A percentile compares a stretch with the other conserved stretches of the same genome.
Conservation (phyloP, 768 basidiomycete species). For the Mycena venus region DNA sequence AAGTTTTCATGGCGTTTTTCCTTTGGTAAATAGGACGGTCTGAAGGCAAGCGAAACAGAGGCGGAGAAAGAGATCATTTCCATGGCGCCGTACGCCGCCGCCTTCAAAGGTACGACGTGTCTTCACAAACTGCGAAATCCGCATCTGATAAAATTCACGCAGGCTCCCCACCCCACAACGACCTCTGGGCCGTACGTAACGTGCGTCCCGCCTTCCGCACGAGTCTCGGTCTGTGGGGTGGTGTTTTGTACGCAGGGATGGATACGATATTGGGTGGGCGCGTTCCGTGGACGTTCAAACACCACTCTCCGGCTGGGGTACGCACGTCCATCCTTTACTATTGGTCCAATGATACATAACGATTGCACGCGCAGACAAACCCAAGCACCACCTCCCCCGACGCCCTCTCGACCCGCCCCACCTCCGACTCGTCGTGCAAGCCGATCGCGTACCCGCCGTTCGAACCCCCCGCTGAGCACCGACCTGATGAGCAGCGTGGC, state of each 20-base stretch:
- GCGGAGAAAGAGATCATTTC: too few species aligned
- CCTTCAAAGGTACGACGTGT: too few species aligned
- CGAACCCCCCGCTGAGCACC: conserved; percentile 90
- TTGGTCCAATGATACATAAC: too few species aligned
- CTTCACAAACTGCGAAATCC: too few species aligned
- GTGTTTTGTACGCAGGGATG: conserved; percentile 89
- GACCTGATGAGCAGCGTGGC: conserved; percentile 93
- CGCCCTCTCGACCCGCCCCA: conserved; percentile 78
- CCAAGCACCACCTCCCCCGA: conserved; percentile 59
- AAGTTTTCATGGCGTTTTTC: too few species aligned
- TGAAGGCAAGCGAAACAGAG: too few species aligned
- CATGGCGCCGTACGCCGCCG: conserved; percentile 66
- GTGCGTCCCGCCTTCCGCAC: conserved; percentile 91
- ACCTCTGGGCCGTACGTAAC: conserved; percentile 93
- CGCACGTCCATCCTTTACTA: neutral
- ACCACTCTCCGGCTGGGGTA: conserved; percentile 44
- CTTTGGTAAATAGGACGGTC: too few species aligned
- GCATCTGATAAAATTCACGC: too few species aligned
- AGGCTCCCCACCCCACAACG: too few species aligned
- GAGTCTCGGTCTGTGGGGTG: conserved; percentile 85
- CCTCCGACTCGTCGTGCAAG: conserved; percentile 69
- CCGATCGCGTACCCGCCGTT: conserved; percentile 91
- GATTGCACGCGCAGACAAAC: neutral
- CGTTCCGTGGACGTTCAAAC: conserved; percentile 93
- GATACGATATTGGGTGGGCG: conserved; percentile 89